Percentiles rank a stretch among this genome's conserved stretches.
phyloP scores from a whole-genome alignment of 257 asterid genomes.

The Penstemon barbatus region DNA sequence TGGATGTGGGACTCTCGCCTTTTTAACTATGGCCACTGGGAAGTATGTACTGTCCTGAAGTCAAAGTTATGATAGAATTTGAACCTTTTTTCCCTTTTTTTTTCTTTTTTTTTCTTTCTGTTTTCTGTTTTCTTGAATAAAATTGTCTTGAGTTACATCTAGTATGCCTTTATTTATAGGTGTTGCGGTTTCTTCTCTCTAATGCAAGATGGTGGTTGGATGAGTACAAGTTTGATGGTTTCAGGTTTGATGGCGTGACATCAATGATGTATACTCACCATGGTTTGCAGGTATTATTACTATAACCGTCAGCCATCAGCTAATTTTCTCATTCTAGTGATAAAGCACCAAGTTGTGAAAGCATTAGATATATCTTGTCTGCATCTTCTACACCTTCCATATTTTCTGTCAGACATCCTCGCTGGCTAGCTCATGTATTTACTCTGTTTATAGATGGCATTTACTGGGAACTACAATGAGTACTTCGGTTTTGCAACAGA shows the following conservation, averaged over 20 bases:
- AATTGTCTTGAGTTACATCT: conserved; percentile 18
- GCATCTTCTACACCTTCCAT: conserved; percentile 11
- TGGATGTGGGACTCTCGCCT: conserved; percentile 99
- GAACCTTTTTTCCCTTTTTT: background rate
- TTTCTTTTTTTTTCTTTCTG: background rate
- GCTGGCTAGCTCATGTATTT: conserved; percentile 28
- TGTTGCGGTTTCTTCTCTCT: conserved; percentile 88
- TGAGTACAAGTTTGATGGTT: conserved; percentile 98
- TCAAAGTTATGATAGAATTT: conserved; percentile 11
- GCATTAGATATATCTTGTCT: conserved; percentile 22
- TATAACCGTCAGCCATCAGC: background rate
- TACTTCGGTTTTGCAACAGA: conserved; percentile 84
- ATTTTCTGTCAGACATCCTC: conserved; percentile 18
- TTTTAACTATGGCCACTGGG: conserved; percentile 99
- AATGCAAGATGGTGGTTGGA: conserved; percentile 99
- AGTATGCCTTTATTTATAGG: conserved; percentile 48
- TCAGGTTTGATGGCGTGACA: conserved; percentile 98
- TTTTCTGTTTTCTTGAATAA: conserved; percentile 15
- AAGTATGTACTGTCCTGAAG: conserved; percentile 56
- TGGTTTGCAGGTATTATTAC: conserved; percentile 70
- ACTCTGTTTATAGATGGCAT: conserved; percentile 54
- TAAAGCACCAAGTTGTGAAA: conserved; percentile 7
- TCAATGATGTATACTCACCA: conserved; percentile 99
- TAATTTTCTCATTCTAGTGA: conserved; percentile 16
- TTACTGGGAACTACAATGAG: conserved; percentile 92